Evolutionary conservation across 2,329 filamentous ascomycete genomes (phyloP), one percentile per base, ranked within the genome.

Genomic region (Epichloe bromicola): DNA sequence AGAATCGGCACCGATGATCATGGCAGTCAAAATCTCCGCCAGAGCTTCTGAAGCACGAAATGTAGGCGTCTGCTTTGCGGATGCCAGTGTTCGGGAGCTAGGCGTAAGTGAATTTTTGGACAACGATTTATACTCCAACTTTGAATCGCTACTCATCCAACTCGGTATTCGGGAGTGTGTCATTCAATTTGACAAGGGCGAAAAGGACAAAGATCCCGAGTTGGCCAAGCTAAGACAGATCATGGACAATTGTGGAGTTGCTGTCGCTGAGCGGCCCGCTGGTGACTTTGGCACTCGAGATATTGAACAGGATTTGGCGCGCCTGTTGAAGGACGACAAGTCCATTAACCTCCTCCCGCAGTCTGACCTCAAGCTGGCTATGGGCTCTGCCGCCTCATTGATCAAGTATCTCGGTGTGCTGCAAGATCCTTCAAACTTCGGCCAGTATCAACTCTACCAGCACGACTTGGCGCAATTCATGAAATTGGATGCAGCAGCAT

Each of bases 31-130:
- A 67, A 83, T 97, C 23, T 86, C 86, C 0, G 82, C 88, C n/a
- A 94, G 86, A 64, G 87, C 88, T 1, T 79, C 79, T 0, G 91
- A 97, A 65, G 87, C 85, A 5, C 79, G 93, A 44, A 87, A 79
- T 57, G 85, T 98, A 0, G 93, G 93, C 8, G 91, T 98, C 5
- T 97, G 93, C 69, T 98, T 98, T 64, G 94, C 93, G 7, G 93
- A 98, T 72, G 93, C 94, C 1, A 96, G 88, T 58, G 91, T 97
- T 26, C 79, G 93, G 48, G 93, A 98, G 71, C 77, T 98, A 2
- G 93, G 93, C 8, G 89, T 98, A 50, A 95, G 88, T 73, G 94
- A 98, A 64, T 98, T 98, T 58, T 79, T 95, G n/a, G 93, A 98
- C 74, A 98, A 97, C 63, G 93, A 98, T 64, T 75, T 96, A 10